A percentile compares a stretch with the other conserved stretches of the same genome.
phyloP scores from a whole-genome alignment of 441 rosid species.

The Omphalea diandra region DNA sequence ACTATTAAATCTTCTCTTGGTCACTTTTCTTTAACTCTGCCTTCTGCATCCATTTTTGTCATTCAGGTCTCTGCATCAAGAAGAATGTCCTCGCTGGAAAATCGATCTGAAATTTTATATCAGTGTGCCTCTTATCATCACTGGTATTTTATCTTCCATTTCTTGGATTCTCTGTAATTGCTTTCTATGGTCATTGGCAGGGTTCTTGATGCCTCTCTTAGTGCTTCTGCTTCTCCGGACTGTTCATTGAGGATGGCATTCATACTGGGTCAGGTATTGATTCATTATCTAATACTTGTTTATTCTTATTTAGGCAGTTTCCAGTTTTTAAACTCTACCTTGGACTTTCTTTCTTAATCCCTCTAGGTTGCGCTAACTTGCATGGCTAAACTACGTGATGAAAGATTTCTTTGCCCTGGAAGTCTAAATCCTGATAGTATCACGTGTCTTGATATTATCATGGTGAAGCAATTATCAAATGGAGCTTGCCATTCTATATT shows the following conservation, averaged over 20 bases:
- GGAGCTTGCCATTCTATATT: constrained; percentile 91
- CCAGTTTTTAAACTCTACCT: constrained; percentile 6
- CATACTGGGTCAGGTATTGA: constrained; percentile 71
- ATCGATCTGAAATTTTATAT: constrained; percentile 76
- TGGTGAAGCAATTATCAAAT: constrained; percentile 80
- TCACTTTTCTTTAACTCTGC: constrained; percentile 7
- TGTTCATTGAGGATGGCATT: constrained; percentile 95
- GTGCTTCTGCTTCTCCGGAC: constrained; percentile 95
- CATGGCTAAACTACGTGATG: constrained; percentile 95
- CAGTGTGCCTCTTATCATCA: constrained; percentile 49
- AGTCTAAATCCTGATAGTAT: constrained; percentile 71
- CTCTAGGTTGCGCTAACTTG: constrained; percentile 92
- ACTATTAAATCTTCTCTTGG: background rate
- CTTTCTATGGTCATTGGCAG: constrained; percentile 46
- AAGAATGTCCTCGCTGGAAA: constrained; percentile 69
- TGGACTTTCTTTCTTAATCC: constrained; percentile 23
- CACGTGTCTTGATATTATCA: constrained; percentile 81
- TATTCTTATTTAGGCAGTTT: constrained; percentile 4
- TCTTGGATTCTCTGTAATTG: constrained; percentile 28
- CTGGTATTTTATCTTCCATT: constrained; percentile 16
- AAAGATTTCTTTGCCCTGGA: constrained; percentile 68
- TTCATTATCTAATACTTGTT: background rate
- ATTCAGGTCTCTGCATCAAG: constrained; percentile 81
- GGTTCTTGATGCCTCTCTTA: constrained; percentile 88
- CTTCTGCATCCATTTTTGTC: constrained; percentile 16